phyloP scores from a whole-genome alignment of 208 protist species.

The Tritrichomonas musculus region DNA sequence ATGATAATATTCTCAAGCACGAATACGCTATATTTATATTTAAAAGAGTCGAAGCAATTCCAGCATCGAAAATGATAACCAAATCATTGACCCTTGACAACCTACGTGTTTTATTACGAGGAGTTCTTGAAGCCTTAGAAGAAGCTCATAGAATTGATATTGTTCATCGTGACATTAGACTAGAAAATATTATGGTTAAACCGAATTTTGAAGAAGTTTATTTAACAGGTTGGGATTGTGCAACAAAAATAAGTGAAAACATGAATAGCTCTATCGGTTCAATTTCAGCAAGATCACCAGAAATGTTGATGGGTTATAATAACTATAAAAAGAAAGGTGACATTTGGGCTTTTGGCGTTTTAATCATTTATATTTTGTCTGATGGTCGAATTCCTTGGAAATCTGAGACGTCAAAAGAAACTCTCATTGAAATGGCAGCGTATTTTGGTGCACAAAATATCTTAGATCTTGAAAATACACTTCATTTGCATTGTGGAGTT shows the following conservation, averaged over 20 bases:
- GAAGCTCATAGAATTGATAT: not conserved
- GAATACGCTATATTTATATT: not conserved
- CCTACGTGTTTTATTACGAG: not conserved
- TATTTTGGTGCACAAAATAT: not conserved
- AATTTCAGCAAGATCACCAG: not conserved
- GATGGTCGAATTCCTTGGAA: not conserved
- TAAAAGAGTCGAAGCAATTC: not conserved
- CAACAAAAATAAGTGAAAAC: not conserved
- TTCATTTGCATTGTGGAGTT: no score
- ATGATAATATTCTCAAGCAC: not conserved
- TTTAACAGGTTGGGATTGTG: not conserved
- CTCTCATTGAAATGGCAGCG: not conserved
- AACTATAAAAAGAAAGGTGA: not conserved
- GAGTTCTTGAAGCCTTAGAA: not conserved
- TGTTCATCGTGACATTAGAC: constrained; percentile 7
- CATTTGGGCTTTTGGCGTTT: not conserved
- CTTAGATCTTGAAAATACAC: not conserved
- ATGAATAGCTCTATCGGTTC: not conserved
- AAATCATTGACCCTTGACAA: not conserved
- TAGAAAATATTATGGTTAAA: not conserved
- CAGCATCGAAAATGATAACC: not conserved
- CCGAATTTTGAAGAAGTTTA: not conserved
- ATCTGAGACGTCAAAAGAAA: not conserved
- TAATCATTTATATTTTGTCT: not conserved
- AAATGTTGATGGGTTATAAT: not conserved